Conservation (phyloP, 345 rosid genomes). For the Nasturtium officinale region DNA sequence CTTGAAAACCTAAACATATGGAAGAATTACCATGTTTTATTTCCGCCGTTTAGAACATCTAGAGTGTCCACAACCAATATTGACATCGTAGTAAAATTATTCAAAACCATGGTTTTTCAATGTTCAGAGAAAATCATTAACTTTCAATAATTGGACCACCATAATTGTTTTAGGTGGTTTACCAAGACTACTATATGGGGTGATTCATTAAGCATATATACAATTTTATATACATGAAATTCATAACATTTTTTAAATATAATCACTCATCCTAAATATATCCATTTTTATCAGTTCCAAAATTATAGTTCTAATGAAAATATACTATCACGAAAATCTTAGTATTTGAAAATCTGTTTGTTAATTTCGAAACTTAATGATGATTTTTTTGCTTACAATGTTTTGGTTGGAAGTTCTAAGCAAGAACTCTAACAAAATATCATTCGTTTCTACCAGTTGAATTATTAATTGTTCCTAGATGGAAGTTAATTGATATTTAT, state of each 20-base stretch:
- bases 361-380: background rate
- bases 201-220: background rate
- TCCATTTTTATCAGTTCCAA: background rate
- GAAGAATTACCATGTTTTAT: background rate
- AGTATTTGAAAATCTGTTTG: background rate
- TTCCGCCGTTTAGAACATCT: background rate
- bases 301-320: background rate
- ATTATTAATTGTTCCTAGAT: background rate
- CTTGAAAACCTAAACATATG: background rate
- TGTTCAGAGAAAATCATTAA: background rate
- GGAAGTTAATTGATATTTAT: background rate
- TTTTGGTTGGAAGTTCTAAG: background rate
- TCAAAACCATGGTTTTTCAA: background rate
- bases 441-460: background rate
- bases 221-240: background rate
- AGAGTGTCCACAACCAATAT: background rate
- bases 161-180: background rate
- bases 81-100: background rate
- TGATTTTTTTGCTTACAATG: background rate
- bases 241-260: too few relatives aligned
- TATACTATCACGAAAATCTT: background rate
- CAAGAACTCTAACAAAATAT: background rate
- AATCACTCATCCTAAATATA: background rate
- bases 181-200: background rate
- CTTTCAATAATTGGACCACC: background rate